These are phyloP conservation scores for Akanthomyces muscarius DNA, from an alignment of 2,329 filamentous ascomycete genomes.

Conservation along the genomic window DNA sequence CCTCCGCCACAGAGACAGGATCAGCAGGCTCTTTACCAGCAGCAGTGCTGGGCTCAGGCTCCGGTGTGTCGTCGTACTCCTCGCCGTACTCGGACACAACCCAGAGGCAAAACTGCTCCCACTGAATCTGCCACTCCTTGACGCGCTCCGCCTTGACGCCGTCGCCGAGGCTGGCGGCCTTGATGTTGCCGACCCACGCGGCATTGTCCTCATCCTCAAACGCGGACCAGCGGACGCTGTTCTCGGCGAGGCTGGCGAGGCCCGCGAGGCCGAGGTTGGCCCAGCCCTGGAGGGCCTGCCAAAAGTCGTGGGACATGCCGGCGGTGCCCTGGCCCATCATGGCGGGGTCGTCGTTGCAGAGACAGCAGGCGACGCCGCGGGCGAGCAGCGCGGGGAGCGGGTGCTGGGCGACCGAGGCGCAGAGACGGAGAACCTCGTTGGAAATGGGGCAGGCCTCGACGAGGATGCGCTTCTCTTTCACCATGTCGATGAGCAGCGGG, in stretches of 20 bases:
- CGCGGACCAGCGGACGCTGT: slow-evolving; percentile 83
- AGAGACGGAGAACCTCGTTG: slow-evolving; percentile 81
- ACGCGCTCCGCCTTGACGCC: slow-evolving; percentile 68
- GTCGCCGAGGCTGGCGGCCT: slow-evolving; percentile 66
- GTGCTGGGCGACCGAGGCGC: slow-evolving; percentile 70
- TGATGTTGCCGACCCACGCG: slow-evolving; percentile 70
- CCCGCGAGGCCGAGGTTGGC: slow-evolving; percentile 87
- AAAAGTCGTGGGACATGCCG: slow-evolving; percentile 89
- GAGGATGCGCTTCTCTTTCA: slow-evolving; percentile 83
- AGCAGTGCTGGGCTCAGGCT: slow-evolving; percentile 18
- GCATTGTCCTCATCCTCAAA: slow-evolving; percentile 73
- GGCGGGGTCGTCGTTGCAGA: slow-evolving; percentile 89
- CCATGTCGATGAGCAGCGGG: slow-evolving; percentile 80
- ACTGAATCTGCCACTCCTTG: slow-evolving; percentile 74
- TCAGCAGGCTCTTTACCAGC: not conserved
- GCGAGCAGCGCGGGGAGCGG: slow-evolving; percentile 80
- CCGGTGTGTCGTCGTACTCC: slow-evolving; percentile 50
- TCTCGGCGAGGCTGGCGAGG: slow-evolving; percentile 82
- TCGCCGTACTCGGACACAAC: slow-evolving; percentile 71
- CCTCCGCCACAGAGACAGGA: not conserved
- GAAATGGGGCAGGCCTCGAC: slow-evolving; percentile 88
- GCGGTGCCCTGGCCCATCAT: slow-evolving; percentile 79
- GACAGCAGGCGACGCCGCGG: slow-evolving; percentile 74
- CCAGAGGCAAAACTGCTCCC: slow-evolving; percentile 91
- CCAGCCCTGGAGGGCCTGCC: slow-evolving; percentile 88